These are phyloP conservation scores for Sporothrix pallida DNA, from an alignment of 2,329 filamentous ascomycete species.

Conservation along the genomic window DNA sequence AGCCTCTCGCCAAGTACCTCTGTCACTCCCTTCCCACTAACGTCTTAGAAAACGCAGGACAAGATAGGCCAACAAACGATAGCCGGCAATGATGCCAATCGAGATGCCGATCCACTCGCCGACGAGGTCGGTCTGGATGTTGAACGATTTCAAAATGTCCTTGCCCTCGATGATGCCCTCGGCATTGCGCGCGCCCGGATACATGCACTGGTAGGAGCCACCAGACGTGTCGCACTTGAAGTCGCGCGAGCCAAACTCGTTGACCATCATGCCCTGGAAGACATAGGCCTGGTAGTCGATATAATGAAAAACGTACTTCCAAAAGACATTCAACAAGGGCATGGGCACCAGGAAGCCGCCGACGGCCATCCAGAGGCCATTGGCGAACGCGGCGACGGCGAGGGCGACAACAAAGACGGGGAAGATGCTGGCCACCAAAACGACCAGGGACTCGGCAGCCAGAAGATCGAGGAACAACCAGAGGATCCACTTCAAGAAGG, in stretches of 20 bases:
- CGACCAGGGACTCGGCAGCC: constrained; percentile 81
- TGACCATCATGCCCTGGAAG: constrained; percentile 93
- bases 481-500: constrained; percentile 79
- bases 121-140: constrained; percentile 66
- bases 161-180: constrained; percentile 74
- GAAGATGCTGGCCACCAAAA: constrained; percentile 73
- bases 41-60: constrained; percentile 22
- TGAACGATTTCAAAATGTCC: constrained; percentile 72
- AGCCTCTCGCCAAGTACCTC: background rate
- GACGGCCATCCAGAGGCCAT: constrained; percentile 89
- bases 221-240: constrained; percentile 60
- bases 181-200: constrained; percentile 63
- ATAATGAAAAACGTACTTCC: constrained; percentile 86
- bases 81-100: constrained; percentile 75
- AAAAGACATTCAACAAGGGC: constrained; percentile 77
- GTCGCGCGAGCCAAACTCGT: constrained; percentile 72
- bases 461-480: constrained; percentile 87
- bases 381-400: constrained; percentile 81
- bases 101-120: constrained; percentile 79
- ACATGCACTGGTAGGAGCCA: constrained; percentile 70
- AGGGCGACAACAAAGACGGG: constrained; percentile 81
- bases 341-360: constrained; percentile 80
- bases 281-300: constrained; percentile 88
- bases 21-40: background rate
- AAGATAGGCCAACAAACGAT: constrained; percentile 52